phyloP scores from a whole-genome alignment of 768 basidiomycete genomes.

The Amylocystis lapponica region DNA sequence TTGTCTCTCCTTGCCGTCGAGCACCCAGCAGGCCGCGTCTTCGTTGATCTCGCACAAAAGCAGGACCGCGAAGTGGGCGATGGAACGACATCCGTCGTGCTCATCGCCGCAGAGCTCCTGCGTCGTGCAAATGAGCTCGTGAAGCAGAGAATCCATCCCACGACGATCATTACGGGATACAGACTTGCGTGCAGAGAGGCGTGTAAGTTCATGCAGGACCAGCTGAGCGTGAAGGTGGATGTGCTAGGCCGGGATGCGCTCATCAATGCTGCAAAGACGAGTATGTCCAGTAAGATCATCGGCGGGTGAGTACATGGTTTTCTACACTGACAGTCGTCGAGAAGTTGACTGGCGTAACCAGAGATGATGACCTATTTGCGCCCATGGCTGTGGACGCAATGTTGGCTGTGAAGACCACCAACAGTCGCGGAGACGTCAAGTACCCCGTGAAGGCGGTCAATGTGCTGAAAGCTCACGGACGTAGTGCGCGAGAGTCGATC shows the following conservation, averaged over 20 bases:
- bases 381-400: constrained; percentile 99
- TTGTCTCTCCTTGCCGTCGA: constrained; percentile 89
- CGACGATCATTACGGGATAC: constrained; percentile 98
- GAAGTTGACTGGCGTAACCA: constrained; percentile 24
- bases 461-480: constrained; percentile 94
- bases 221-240: constrained; percentile 93
- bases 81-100: constrained; percentile 97
- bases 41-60: constrained; percentile 97
- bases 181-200: constrained; percentile 95
- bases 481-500: constrained; percentile 90
- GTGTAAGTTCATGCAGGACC: constrained; percentile 96
- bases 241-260: constrained; percentile 86
- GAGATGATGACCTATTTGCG: constrained; percentile 96
- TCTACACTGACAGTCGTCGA: too few relatives aligned
- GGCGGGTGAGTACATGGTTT: constrained; percentile 76
- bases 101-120: constrained; percentile 95
- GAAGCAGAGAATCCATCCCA: constrained; percentile 97
- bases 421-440: constrained; percentile 91
- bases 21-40: constrained; percentile 95
- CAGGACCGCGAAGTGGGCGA: constrained; percentile 99
- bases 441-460: constrained; percentile 99
- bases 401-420: constrained; percentile 93
- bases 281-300: constrained; percentile 98
- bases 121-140: constrained; percentile 97
- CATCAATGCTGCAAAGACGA: constrained; percentile 95